These are phyloP conservation scores for Aspergillus fumigatus DNA, from an alignment of 2,329 filamentous ascomycete genomes.

Conservation along the genomic window DNA sequence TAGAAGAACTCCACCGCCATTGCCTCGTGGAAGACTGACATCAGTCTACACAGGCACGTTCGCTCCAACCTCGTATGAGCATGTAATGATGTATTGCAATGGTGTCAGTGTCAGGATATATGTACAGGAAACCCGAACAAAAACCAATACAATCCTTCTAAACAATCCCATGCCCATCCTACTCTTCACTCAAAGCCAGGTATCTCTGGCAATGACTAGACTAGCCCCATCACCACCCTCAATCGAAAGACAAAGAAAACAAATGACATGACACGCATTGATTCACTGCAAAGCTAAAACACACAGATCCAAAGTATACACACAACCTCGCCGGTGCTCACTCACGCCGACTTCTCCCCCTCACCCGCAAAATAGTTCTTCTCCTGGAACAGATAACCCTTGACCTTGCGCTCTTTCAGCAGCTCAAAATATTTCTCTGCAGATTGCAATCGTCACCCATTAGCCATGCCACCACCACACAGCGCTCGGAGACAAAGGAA, in stretches of 20 bases:
- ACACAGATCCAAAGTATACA: background rate
- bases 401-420: constrained; percentile 58
- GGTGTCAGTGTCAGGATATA: background rate
- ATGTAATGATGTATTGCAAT: background rate
- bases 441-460: background rate
- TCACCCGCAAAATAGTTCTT: constrained; percentile 52
- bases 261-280: background rate
- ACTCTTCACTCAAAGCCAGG: background rate
- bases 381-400: constrained; percentile 61
- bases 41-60: no score
- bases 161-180: background rate
- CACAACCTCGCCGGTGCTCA: background rate
- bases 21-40: background rate
- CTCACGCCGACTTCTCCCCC: constrained; percentile 26
- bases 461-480: background rate
- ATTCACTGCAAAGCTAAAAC: background rate
- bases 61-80: background rate
- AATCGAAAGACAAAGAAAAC: background rate
- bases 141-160: background rate
- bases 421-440: constrained; percentile 63
- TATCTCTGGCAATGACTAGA: no score
- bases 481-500: background rate
- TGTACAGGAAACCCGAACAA: background rate
- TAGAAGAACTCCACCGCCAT: background rate
- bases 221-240: background rate